A percentile compares a stretch with the other conserved stretches of the same genome.
These are phyloP conservation scores for Debaryomyces psychrophilus DNA, from an alignment of 1,139 yeast species.

Conservation along the genomic window DNA sequence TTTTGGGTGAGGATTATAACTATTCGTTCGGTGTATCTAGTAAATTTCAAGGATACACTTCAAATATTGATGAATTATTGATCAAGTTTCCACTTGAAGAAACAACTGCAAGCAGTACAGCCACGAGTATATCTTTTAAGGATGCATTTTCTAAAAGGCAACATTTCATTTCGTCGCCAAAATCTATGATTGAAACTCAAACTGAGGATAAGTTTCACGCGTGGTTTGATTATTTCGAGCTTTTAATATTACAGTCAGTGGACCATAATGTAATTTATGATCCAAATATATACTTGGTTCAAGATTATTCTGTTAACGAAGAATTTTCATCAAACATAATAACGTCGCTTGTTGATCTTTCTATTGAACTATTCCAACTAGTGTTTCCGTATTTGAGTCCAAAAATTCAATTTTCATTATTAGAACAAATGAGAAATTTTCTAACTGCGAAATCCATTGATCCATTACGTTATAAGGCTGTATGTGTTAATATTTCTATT, in stretches of 20 bases:
- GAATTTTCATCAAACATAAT: slow-evolving; percentile 35
- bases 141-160: slow-evolving; percentile 20
- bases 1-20: slow-evolving; percentile 39
- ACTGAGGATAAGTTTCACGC: slow-evolving; percentile 12
- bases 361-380: slow-evolving; percentile 74
- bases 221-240: slow-evolving; percentile 43
- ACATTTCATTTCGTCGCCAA: background rate
- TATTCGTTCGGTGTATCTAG: slow-evolving; percentile 47
- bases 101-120: slow-evolving; percentile 9
- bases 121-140: slow-evolving; percentile 14
- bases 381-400: slow-evolving; percentile 75
- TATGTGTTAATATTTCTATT: slow-evolving; percentile 61
- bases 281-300: slow-evolving; percentile 33
- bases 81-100: slow-evolving; percentile 17
- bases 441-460: slow-evolving; percentile 33
- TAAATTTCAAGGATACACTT: slow-evolving; percentile 27
- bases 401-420: slow-evolving; percentile 81
- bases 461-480: slow-evolving; percentile 48
- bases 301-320: slow-evolving; percentile 30
- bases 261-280: slow-evolving; percentile 39
- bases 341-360: slow-evolving; percentile 69
- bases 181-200: slow-evolving; percentile 8
- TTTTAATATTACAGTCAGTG: slow-evolving; percentile 25
- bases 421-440: slow-evolving; percentile 75
- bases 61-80: slow-evolving; percentile 30